Conservation (phyloP, 2,329 filamentous ascomycete species). For the Ceratocystis alfenasii region DNA sequence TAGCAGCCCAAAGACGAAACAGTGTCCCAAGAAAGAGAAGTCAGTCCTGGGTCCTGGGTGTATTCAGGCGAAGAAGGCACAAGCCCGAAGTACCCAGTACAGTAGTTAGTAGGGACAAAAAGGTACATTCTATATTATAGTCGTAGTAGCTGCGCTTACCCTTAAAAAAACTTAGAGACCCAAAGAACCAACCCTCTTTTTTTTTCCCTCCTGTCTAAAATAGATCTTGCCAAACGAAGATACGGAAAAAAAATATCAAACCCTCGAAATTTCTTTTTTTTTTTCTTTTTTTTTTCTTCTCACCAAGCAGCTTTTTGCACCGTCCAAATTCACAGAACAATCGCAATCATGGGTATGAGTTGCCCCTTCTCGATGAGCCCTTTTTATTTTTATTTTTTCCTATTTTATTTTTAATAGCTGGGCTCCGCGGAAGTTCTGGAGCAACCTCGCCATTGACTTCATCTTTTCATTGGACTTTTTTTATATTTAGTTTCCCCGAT, state of each 20-base stretch:
- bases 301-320: slow-evolving; percentile 33
- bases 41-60: too few relatives aligned
- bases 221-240: neutral
- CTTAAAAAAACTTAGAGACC: neutral
- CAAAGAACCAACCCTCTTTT: slow-evolving; percentile 11
- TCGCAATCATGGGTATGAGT: slow-evolving; percentile 51
- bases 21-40: too few relatives aligned
- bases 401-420: too few relatives aligned
- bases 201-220: slow-evolving; percentile 9
- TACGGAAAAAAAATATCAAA: slow-evolving; percentile 14
- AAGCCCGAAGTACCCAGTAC: too few relatives aligned
- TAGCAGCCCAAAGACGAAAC: too few relatives aligned
- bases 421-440: neutral
- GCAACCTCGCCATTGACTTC: slow-evolving; percentile 6
- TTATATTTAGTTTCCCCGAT: slow-evolving; percentile 15
- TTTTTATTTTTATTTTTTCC: neutral
- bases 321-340: slow-evolving; percentile 31
- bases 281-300: slow-evolving; percentile 16
- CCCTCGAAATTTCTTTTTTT: slow-evolving; percentile 11
- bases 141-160: neutral
- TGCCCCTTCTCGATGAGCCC: slow-evolving; percentile 10
- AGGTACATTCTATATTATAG: too few relatives aligned
- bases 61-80: too few relatives aligned
- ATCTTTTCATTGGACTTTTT: slow-evolving; percentile 19
- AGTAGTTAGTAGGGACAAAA: too few relatives aligned